Evolutionary conservation across 148 eudicot genomes (phyloP).

Genomic region (Pouteria glomerata): DNA sequence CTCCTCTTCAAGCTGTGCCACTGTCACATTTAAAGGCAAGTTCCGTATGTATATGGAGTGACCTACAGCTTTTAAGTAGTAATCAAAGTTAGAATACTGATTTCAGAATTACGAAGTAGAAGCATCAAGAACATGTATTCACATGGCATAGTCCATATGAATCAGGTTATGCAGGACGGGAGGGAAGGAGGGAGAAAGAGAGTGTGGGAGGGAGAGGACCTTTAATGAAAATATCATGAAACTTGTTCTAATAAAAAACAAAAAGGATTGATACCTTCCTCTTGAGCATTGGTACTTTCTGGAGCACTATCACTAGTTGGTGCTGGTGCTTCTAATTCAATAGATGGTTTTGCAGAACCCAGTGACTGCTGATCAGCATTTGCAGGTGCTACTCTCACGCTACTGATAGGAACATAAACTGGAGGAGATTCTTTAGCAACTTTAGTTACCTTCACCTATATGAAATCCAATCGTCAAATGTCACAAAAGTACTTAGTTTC

Average conservation of each 20-base stretch:
- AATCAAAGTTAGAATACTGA: not conserved
- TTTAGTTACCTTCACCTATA: conserved; percentile 56
- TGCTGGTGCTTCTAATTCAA: conserved; percentile 26
- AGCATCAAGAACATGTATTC: not conserved
- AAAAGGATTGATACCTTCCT: conserved; percentile 33
- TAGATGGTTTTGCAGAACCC: conserved; percentile 26
- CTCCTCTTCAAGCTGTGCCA: conserved; percentile 51
- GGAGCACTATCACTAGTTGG: conserved; percentile 28
- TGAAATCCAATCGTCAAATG: not conserved
- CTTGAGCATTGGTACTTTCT: conserved; percentile 26
- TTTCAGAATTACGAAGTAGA: not conserved
- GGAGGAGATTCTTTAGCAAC: conserved; percentile 27
- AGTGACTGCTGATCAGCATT: conserved; percentile 32
- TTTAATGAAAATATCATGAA: no score
- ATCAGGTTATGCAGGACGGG: conserved; percentile 3
- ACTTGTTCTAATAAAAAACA: not conserved
- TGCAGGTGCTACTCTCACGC: conserved; percentile 34
- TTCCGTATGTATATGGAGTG: conserved; percentile 61
- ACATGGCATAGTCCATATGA: conserved; percentile 1
- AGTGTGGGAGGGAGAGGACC: not conserved
- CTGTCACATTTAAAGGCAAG: conserved; percentile 55
- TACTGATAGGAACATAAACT: conserved; percentile 31
- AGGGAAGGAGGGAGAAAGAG: not conserved
- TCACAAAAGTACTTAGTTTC: no score
- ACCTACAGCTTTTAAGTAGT: conserved; percentile 36